These are phyloP conservation scores for Ambrosia trifida DNA, from an alignment of 129 eudicot genomes.

Conservation along the genomic window DNA sequence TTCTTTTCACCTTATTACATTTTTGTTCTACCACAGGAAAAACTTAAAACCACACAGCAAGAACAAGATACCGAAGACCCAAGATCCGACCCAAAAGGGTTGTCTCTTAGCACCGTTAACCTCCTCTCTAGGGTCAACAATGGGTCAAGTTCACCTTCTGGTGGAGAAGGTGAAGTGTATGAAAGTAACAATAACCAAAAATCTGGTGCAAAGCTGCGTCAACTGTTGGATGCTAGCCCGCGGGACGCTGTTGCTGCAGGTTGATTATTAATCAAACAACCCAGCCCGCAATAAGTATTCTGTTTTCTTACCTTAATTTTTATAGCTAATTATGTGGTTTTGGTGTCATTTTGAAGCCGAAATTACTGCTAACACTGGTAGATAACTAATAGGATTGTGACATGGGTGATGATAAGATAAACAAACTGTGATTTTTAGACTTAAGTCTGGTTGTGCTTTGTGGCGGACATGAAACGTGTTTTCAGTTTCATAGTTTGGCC, in stretches of 20 bases:
- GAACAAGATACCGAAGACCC: constrained; percentile 42
- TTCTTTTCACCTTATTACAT: not conserved
- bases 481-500: constrained; percentile 44
- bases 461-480: constrained; percentile 46
- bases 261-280: constrained; percentile 31
- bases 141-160: constrained; percentile 40
- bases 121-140: constrained; percentile 77
- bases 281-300: constrained; percentile 7
- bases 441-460: constrained; percentile 37
- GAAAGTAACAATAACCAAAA: constrained; percentile 50
- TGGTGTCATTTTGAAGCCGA: constrained; percentile 70
- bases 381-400: constrained; percentile 41
- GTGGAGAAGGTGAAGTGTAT: constrained; percentile 48
- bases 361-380: constrained; percentile 60
- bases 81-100: constrained; percentile 28
- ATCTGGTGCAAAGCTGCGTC: constrained; percentile 73
- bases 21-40: constrained; percentile 50
- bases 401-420: constrained; percentile 14
- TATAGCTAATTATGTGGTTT: constrained; percentile 47
- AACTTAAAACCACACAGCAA: constrained; percentile 40
- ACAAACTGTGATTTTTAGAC: constrained; percentile 24
- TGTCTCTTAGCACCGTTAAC: constrained; percentile 70
- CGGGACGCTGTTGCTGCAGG: constrained; percentile 89
- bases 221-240: constrained; percentile 66
- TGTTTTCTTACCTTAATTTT: constrained; percentile 24